Evolutionary conservation across 305 asterid species (phyloP).

Genomic region (Solanum chacoense): DNA sequence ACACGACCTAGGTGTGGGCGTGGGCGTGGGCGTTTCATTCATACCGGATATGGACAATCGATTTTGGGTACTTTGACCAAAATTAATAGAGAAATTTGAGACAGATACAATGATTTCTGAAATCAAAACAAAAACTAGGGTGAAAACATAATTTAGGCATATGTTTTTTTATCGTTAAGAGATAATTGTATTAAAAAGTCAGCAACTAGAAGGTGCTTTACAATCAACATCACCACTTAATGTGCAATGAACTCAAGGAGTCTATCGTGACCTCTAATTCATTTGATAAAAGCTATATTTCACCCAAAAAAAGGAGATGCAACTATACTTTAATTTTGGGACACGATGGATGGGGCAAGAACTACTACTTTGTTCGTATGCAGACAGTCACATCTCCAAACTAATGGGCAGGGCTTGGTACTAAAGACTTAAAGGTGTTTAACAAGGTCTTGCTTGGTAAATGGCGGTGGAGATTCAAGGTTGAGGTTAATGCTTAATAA

Average conservation of each 20-base stretch:
- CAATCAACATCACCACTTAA: neutral
- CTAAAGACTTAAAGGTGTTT: neutral
- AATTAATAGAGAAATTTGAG: neutral
- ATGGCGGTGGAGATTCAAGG: neutral
- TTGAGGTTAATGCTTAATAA: neutral
- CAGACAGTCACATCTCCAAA: neutral
- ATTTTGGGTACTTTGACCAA: neutral
- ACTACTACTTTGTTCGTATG: neutral
- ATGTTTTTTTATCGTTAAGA: neutral
- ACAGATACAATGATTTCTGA: neutral
- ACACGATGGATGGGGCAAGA: neutral
- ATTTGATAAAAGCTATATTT: neutral
- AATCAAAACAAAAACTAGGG: neutral
- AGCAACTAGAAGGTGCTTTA: neutral
- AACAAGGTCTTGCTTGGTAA: neutral
- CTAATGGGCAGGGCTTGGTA: neutral
- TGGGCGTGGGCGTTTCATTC: neutral
- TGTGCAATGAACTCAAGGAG: neutral
- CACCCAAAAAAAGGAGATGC: neutral
- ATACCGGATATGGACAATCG: neutral
- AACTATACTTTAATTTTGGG: neutral
- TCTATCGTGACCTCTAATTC: neutral
- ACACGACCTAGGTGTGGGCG: neutral
- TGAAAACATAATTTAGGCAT: neutral
- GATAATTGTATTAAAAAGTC: neutral